phyloP scores from a whole-genome alignment of 768 basidiomycete genomes.

The Trametes sanguinea region DNA sequence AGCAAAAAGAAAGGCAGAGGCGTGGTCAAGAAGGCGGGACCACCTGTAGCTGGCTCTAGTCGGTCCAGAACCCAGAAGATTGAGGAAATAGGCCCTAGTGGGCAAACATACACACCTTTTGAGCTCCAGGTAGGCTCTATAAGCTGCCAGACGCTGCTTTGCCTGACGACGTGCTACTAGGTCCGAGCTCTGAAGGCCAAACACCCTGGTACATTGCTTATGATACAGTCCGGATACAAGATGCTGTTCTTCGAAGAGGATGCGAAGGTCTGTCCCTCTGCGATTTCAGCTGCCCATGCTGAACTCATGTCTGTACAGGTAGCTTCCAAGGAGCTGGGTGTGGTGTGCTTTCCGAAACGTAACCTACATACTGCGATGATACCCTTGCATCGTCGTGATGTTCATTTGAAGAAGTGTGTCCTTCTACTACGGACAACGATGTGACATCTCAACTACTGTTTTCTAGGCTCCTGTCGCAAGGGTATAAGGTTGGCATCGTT shows the following conservation, averaged over 20 bases:
- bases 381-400: slow-evolving; percentile 63
- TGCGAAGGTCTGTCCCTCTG: slow-evolving; percentile 54
- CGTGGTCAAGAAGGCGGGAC: slow-evolving; percentile 22
- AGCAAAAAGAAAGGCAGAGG: slow-evolving; percentile 32
- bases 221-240: slow-evolving; percentile 86
- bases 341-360: slow-evolving; percentile 68
- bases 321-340: slow-evolving; percentile 76
- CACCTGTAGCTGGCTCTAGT: slow-evolving; percentile 1
- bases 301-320: slow-evolving; percentile 42
- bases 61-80: slow-evolving; percentile 35
- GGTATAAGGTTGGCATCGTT: slow-evolving; percentile 83
- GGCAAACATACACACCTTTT: slow-evolving; percentile 71
- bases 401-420: slow-evolving; percentile 75
- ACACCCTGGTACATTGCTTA: slow-evolving; percentile 65
- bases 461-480: slow-evolving; percentile 68
- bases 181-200: slow-evolving; percentile 55
- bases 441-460: neutral
- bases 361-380: slow-evolving; percentile 79
- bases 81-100: slow-evolving; percentile 63
- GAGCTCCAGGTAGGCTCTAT: slow-evolving; percentile 61
- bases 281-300: neutral
- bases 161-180: neutral
- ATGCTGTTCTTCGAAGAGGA: slow-evolving; percentile 84
- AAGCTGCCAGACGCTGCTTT: neutral
- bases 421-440: neutral